Evolutionary conservation across 2,329 filamentous ascomycete genomes (phyloP).

Genomic region (Beauveria rudraprayagi): DNA sequence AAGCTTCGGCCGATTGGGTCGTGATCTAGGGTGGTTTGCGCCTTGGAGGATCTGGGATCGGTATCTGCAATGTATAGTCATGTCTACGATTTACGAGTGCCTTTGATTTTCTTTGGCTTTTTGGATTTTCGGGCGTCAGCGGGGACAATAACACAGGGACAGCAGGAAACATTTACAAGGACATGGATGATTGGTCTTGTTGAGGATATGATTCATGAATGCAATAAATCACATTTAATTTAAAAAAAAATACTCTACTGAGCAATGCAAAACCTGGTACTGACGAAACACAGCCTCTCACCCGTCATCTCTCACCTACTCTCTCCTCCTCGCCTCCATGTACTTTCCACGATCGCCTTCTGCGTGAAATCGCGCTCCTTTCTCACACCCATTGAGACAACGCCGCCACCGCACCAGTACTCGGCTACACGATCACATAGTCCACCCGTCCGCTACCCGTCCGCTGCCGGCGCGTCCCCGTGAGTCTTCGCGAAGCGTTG

Average conservation of each 20-base stretch:
- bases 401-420: slow-evolving; percentile 1
- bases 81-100: not conserved
- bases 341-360: no score
- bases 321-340: not conserved
- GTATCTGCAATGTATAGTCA: not conserved
- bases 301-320: no score
- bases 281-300: no score
- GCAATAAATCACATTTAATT: not conserved
- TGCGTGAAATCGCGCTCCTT: not conserved
- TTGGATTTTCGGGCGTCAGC: not conserved
- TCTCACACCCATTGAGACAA: slow-evolving; percentile 16
- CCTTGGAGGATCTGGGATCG: not conserved
- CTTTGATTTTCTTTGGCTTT: not conserved
- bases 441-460: not conserved
- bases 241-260: not conserved
- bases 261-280: not conserved
- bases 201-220: not conserved
- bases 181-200: not conserved
- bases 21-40: not conserved
- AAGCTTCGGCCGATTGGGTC: not conserved
- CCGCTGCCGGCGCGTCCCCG: not conserved
- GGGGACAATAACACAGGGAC: not conserved
- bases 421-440: slow-evolving; percentile 1
- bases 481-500: slow-evolving; percentile 8
- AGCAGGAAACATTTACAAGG: not conserved